phyloP scores from a whole-genome alignment of 176 grass and related monocot species.

The Ampelocalamus luodianensis region DNA sequence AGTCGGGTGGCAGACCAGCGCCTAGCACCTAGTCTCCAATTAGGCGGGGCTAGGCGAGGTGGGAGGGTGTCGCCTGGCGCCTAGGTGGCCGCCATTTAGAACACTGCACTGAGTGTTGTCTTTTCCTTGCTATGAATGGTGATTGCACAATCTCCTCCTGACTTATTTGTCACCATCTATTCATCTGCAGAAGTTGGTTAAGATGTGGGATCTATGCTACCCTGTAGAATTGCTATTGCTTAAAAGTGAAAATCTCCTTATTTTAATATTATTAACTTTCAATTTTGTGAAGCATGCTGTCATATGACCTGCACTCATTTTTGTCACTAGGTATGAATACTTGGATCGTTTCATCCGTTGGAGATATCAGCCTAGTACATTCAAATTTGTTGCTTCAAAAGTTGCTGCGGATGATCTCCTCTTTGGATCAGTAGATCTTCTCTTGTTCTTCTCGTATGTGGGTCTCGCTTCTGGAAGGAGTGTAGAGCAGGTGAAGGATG shows the following conservation, averaged over 20 bases:
- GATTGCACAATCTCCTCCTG: background rate
- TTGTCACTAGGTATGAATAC: constrained; percentile 78
- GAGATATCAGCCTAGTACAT: constrained; percentile 59
- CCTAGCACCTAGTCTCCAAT: no score
- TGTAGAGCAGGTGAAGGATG: constrained; percentile 76
- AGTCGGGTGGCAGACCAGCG: no score
- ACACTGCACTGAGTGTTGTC: background rate
- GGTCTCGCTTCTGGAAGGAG: constrained; percentile 71
- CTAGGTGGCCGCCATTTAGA: no score
- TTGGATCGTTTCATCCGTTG: constrained; percentile 71
- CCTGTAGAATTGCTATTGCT: background rate
- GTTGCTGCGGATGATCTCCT: constrained; percentile 73
- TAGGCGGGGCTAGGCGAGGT: no score
- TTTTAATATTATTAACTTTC: background rate
- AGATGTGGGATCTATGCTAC: background rate
- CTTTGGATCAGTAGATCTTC: constrained; percentile 76
- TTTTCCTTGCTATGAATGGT: background rate
- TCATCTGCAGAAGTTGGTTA: background rate
- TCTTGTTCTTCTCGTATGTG: constrained; percentile 88
- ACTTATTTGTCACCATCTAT: background rate
- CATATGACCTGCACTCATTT: constrained; percentile 22
- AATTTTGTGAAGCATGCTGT: background rate
- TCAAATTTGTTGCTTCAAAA: constrained; percentile 86
- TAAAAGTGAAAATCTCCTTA: background rate
- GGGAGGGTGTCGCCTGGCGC: no score